Evolutionary conservation across 192 early-diverging fungal genomes (phyloP), one percentile per base, ranked within the genome.

Genomic region (Coemansia javaensis): DNA sequence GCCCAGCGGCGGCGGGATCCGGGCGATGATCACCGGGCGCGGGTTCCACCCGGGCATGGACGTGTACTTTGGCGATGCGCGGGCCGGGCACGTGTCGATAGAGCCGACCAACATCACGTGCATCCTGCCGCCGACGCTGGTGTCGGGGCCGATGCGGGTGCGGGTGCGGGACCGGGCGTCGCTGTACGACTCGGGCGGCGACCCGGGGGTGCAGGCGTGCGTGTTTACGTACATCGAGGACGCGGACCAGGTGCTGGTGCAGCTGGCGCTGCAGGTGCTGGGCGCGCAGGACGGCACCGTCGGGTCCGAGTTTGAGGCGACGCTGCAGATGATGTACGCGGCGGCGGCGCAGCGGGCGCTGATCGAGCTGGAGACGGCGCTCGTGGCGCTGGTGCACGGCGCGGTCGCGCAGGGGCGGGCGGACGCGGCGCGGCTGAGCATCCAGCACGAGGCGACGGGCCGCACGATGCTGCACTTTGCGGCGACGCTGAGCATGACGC

Each of bases 201-300:
- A 47, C 7, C 4, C 4, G 4, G 25, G 4, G 3, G 25, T 3
- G n/a, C 44, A 40, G 18, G n/a, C n/a, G n/a, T 30, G 24, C 8
- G 28, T 67, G 23, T 82, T 82, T 41, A 64, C 64, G 5, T 83
- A 80, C 23, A 57, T 76, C 24, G 77, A 81, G 47, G 84, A 94
- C 55, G 79, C 88, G 17, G 94, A 97, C 62, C 81, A 86, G 32
- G 87, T 88, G n/a, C 60, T 97, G 47, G 82, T 93, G 64, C 92
- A 94, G 53, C 78, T 97, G 17, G 87, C 91, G 4, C 70, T 97
- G 40, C 90, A 91, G 40, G 84, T 93, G 42, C 14, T 50, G 64
- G 1, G 39, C 66, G 39, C 59, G 66, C 20, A 43, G 55, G 20
- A 44, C 17, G 34, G 16, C 22, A 2, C 21, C 32, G 32, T 2